Evolutionary conservation across 2,329 filamentous ascomycete genomes (phyloP), one percentile per base, ranked within the genome.

Genomic region (Talaromyces islandicus): DNA sequence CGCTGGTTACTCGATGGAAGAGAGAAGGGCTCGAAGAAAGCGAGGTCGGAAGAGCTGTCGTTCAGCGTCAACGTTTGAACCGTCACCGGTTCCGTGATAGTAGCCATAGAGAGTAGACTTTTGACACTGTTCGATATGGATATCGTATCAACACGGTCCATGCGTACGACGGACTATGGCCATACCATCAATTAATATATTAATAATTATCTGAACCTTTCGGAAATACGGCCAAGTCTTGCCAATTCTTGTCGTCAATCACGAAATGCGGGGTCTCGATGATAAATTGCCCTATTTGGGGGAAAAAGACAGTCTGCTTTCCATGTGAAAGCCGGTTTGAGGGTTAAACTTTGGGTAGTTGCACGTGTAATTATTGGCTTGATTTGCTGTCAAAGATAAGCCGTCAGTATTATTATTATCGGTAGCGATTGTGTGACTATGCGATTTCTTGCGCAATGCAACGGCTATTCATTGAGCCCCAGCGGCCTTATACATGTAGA

Each of bases 1-100:
- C 75, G 73, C 61, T 79, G 76, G 62, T 79, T 79, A n/a, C 65
- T 71, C 10, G 71, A 35, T 29, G 77, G 75, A 5, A 79, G 71
- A 24, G 70, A 60, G 59, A 79, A 78, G 3, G 75, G 64, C 54
- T 77, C 70, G 61, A 79, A 78, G 48, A 35, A 29, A 7, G 43
- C 24, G 7, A 50, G 21, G n/a, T 50, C 19, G 21, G 12, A 63
- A 62, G 7, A 71, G 29, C 27, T 29, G 29, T 29, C 53, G 25
- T 30, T 24, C 51, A 53, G 19, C 27, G 11, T 55, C 29, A 55
- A 19, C 14, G 27, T 9, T n/a, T 29, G 29, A 14, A 55, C 29
- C 1, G 29, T 11, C 29, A 55, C 3, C 53, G 35, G 53, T 14
- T 29, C 53, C 6, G 27, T 29, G 19, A 29, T 17, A 5, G 53